Conservation (phyloP, 768 basidiomycete genomes). For the Lactarius evosmus region DNA sequence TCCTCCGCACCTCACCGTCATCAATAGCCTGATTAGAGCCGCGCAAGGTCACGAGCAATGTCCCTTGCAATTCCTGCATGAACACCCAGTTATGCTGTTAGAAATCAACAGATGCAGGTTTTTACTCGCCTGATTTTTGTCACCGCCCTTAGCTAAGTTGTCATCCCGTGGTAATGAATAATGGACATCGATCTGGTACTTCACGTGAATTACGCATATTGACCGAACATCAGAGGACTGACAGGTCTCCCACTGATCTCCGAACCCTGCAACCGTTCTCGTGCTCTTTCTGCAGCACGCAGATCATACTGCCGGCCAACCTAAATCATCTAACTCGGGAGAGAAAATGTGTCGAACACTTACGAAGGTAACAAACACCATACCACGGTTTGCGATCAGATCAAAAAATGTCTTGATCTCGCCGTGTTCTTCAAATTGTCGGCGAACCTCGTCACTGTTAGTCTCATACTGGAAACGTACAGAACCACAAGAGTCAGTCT, state of each 20-base stretch:
- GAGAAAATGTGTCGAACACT: slow-evolving; percentile 39
- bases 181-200: slow-evolving; percentile 89
- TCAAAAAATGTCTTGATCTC: slow-evolving; percentile 98
- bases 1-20: slow-evolving; percentile 79
- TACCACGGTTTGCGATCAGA: slow-evolving; percentile 89
- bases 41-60: slow-evolving; percentile 72
- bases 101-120: background rate
- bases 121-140: slow-evolving; percentile 74
- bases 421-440: slow-evolving; percentile 87
- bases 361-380: slow-evolving; percentile 99
- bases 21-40: slow-evolving; percentile 71
- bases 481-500: slow-evolving; percentile 18
- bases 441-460: slow-evolving; percentile 77
- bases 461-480: slow-evolving; percentile 71
- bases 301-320: slow-evolving; percentile 68
- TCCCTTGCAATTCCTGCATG: slow-evolving; percentile 73
- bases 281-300: slow-evolving; percentile 87
- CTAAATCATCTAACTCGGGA: background rate
- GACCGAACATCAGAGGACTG: slow-evolving; percentile 36
- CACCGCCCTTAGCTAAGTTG: slow-evolving; percentile 50
- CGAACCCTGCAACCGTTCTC: slow-evolving; percentile 86
- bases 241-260: slow-evolving; percentile 88
- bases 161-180: slow-evolving; percentile 94
- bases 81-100: background rate
- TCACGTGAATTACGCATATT: slow-evolving; percentile 19